Conservation (phyloP, 805 yeast species). For the Candida dendrica region DNA sequence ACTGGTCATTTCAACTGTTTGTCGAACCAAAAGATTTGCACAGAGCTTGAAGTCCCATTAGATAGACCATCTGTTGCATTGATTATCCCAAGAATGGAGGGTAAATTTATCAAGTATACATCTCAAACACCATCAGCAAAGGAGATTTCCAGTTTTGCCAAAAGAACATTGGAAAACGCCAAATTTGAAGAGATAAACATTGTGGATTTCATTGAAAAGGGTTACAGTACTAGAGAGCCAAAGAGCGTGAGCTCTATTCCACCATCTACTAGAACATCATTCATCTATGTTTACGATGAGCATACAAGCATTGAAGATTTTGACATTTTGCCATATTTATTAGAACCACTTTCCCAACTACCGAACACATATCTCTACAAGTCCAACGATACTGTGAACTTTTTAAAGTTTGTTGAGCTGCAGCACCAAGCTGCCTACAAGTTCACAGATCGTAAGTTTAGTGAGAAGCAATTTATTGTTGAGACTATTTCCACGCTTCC, state of each 20-base stretch:
- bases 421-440: conserved; percentile 31
- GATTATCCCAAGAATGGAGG: conserved; percentile 45
- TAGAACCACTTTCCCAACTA: conserved; percentile 52
- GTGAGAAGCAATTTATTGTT: conserved; percentile 40
- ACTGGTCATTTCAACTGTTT: conserved; percentile 59
- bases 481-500: conserved; percentile 55
- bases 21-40: conserved; percentile 43
- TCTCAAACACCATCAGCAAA: conserved; percentile 20
- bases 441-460: conserved; percentile 32
- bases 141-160: conserved; percentile 36
- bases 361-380: conserved; percentile 50
- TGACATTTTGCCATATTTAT: conserved; percentile 48
- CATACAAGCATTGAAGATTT: conserved; percentile 55
- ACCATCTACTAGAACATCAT: conserved; percentile 34
- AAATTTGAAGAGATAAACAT: conserved; percentile 25
- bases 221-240: conserved; percentile 4
- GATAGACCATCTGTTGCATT: conserved; percentile 37
- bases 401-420: conserved; percentile 28
- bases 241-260: conserved; percentile 12
- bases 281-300: conserved; percentile 48
- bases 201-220: conserved; percentile 16
- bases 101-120: conserved; percentile 32
- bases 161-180: conserved; percentile 39
- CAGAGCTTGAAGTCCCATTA: conserved; percentile 36
- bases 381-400: conserved; percentile 36